Base-by-base conservation (phyloP, 371 early-diverging fungal genomes). In the Apophysomyces trapeziformis region DNA sequence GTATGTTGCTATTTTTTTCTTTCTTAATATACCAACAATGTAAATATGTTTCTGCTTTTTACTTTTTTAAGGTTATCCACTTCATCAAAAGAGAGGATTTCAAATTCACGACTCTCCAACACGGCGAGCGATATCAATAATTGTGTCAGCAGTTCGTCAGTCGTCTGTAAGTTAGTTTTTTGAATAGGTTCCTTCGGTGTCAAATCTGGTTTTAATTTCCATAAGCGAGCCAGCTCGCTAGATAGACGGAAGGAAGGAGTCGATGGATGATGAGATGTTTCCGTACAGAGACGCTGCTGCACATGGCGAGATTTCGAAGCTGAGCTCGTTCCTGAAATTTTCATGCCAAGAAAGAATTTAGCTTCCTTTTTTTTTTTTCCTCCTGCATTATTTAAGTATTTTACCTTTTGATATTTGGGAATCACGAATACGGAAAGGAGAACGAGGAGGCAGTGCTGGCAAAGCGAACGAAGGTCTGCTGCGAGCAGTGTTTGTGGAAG, bases 71-170 rank as follows among this genome's bases (percentile, higher is more conserved):
- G 59, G 11, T 67, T 67, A 12, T 85, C 86, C 8, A 85, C 76
- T 62, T 87, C 76, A 43, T 88, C 86, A 61, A 86, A 82, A 3
- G 80, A 67, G 12, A 89, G 65, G 0, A 86, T 68, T 47, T 85
- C 79, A 63, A 85, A 89, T 2, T 84, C 80, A 38, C 77, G 76
- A 7, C 88, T 77, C 67, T 89, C 90, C 45, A 89, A 78, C 2
- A 86, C 68, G 0, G 90, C 88, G 61, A 87, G 88, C 0, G 88
- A 88, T 13, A 88, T 75, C 45, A 86, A 59, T n/a, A 88, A 67
- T 65, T 89, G 88, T 39, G 80, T 72, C 26, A 86, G 61, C 70
- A 88, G 67, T 35, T 85, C 87, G 16, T 81, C 82, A 7, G 84
- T 79, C 1, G 79, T 75, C n/a, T 81, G 80, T 13, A 12, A 9